Percentiles rank a stretch among this genome's conserved stretches.
These are phyloP conservation scores for Penicillium salamii DNA, from an alignment of 495 filamentous ascomycete genomes.

Conservation along the genomic window DNA sequence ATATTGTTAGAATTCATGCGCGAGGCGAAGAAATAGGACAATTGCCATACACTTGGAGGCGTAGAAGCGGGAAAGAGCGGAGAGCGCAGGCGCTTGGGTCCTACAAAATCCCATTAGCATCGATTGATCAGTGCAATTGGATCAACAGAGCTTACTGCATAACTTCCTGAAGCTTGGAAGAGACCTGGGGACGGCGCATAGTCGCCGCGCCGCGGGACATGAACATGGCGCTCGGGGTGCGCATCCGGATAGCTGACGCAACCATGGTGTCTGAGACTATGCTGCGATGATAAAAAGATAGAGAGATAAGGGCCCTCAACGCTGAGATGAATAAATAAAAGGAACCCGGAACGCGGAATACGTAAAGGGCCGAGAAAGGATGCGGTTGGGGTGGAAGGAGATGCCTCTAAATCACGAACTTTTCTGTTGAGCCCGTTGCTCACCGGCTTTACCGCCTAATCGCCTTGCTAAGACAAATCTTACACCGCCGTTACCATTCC, in stretches of 20 bases:
- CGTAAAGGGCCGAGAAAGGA: constrained; percentile 26
- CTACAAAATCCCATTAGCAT: constrained; percentile 30
- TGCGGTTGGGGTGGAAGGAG: constrained; percentile 33
- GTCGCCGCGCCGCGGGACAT: constrained; percentile 41
- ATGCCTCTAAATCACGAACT: constrained; percentile 33
- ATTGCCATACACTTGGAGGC: constrained; percentile 68
- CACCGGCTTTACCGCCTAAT: no score
- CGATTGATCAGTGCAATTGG: neutral
- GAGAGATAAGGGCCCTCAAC: constrained; percentile 28
- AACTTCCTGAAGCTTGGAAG: constrained; percentile 43
- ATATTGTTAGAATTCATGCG: constrained; percentile 20
- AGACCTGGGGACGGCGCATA: constrained; percentile 43
- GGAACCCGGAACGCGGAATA: constrained; percentile 15
- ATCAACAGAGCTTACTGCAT: constrained; percentile 33
- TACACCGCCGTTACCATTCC: no score
- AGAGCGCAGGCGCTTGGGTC: constrained; percentile 51
- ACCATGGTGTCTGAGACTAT: constrained; percentile 37
- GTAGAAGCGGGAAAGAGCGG: constrained; percentile 68
- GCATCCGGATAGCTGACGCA: constrained; percentile 47
- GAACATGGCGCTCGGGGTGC: constrained; percentile 46
- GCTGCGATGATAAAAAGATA: constrained; percentile 23
- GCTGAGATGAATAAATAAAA: constrained; percentile 20
- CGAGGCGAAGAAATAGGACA: constrained; percentile 7
- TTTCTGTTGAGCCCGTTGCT: constrained; percentile 41
- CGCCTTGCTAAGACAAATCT: no score